Conservation (phyloP, 2,329 filamentous ascomycete species). For the Colletotrichum destructivum region DNA sequence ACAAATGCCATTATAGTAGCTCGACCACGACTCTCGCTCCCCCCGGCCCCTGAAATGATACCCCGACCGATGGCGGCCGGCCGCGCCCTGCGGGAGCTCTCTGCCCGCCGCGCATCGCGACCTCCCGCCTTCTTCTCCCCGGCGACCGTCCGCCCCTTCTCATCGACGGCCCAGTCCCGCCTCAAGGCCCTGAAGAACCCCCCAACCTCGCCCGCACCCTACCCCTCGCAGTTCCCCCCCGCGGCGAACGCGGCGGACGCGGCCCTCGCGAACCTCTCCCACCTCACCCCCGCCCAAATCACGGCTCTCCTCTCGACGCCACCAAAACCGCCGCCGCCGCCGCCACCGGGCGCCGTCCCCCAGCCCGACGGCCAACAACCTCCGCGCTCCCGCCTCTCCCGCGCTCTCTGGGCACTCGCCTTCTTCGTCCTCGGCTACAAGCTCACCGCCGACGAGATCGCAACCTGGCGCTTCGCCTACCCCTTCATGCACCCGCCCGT, state of each 20-base stretch:
- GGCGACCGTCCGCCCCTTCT: conserved; percentile 21
- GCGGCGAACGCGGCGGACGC: conserved; percentile 10
- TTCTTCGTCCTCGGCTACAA: conserved; percentile 39
- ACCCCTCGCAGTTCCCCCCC: conserved; percentile 10
- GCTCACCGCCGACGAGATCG: conserved; percentile 24
- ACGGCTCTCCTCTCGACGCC: conserved; percentile 40
- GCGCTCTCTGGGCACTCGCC: conserved; percentile 30
- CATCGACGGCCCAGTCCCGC: conserved; percentile 24
- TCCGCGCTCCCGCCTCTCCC: conserved; percentile 26
- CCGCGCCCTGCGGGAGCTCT: conserved; percentile 35
- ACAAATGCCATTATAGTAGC: neutral
- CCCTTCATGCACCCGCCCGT: conserved; percentile 23
- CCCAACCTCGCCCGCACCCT: neutral
- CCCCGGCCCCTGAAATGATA: conserved; percentile 19
- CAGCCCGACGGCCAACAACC: neutral
- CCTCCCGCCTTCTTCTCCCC: conserved; percentile 2
- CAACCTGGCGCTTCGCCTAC: conserved; percentile 16
- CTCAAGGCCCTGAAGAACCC: neutral
- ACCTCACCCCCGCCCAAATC: conserved; percentile 41
- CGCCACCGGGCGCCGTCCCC: conserved; percentile 1
- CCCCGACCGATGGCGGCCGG: conserved; percentile 24
- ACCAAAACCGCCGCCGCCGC: conserved; percentile 13
- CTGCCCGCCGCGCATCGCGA: conserved; percentile 24
- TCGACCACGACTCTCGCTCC: neutral
- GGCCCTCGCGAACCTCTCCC: conserved; percentile 42